Evolutionary conservation across 805 yeast genomes (phyloP), one percentile per base, ranked within the genome.

Genomic region (Candida fluviatilis): DNA sequence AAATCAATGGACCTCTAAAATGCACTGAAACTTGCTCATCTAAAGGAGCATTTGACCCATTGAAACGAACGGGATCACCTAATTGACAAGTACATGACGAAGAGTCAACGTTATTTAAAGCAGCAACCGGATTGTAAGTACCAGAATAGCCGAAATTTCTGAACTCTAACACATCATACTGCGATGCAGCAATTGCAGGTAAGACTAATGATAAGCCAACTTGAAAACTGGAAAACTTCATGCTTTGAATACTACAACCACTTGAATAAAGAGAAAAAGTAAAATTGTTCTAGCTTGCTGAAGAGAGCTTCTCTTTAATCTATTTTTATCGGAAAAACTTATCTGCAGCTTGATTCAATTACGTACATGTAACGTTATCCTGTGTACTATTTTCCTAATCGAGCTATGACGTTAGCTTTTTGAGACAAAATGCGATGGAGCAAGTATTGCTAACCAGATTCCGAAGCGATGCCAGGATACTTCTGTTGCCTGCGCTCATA

Each of bases 21-120:
- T 84, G 93, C 12, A 84, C 87, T 3, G 88, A 79, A 18, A 84
- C 66, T 54, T 79, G 89, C 48, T 74, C 80, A 54, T 82, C 64
- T 28, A 83, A 54, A 5, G 93, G 93, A 18, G 88, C 62, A 51
- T 80, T 76, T 16, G 75, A 40, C 17, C 91, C 91, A 7, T 71
- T 60, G 47, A 79, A 78, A 4, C 51, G 19, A 2, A 67, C 60
- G 41, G 63, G 55, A n/a, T 60, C 55, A 4, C 46, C 41, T 40
- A 69, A 60, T 25, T 66, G 47, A 51, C 84, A 73, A 7, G 71
- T 52, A 59, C 85, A 80, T 5, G 40, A 31, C 3, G 60, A 48
- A 19, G 63, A 49, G 35, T 61, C 58, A 3, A 67, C 53, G 28
- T 75, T 60, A 35, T 63, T 68, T 21, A 79, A 57, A 7, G 55